Evolutionary conservation across 2,329 filamentous ascomycete genomes (phyloP), one percentile per base, ranked within the genome.

Genomic region (Hypomyces perniciosus): DNA sequence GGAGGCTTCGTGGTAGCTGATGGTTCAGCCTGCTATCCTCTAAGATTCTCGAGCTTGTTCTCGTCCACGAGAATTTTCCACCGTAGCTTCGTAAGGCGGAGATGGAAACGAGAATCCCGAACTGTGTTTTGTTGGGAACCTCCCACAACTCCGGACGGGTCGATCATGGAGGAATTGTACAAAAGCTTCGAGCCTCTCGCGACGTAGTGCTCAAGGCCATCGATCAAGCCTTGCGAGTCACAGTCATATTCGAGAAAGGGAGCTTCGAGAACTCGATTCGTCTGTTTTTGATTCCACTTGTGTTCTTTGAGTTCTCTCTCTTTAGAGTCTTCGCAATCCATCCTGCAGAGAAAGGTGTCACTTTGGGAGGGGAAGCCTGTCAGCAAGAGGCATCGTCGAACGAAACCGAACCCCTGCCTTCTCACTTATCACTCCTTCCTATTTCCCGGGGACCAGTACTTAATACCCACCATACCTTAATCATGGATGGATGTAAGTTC

Each of bases 401-500:
- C 34, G 10, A 12, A 29, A n/a, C 41, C 41, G 41, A 35, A 13
- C 31, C 35, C 28, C 31, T 40, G 34, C 28, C 41, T 41, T 33
- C 40, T 34, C 7, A 38, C 40, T 30, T 46, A 31, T 35, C 43
- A 42, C 27, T 29, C 13, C 38, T 44, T 48, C 37, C 35, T 43
- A 38, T 45, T 35, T 50, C 39, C 20, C 42, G 48, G 42, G 33
- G 40, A 33, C 34, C 20, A 37, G 39, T 13, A 28, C 20, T 20
- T 42, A 28, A 9, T 42, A 26, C 26, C 39, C 39, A 10, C 20
- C 27, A 12, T 26, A 44, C 12, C 10, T 34, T 12, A 33, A 58
- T 53, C 29, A 62, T 62, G 61, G 61, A 62, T 51, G 61, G 62
- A 58, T 54, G 60, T 53, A 53, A 10, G 51, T 53, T 43, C 42